Percentiles rank a stretch among this genome's conserved stretches.
phyloP scores from a whole-genome alignment of 495 filamentous ascomycete species.

The Tuber aestivum region DNA sequence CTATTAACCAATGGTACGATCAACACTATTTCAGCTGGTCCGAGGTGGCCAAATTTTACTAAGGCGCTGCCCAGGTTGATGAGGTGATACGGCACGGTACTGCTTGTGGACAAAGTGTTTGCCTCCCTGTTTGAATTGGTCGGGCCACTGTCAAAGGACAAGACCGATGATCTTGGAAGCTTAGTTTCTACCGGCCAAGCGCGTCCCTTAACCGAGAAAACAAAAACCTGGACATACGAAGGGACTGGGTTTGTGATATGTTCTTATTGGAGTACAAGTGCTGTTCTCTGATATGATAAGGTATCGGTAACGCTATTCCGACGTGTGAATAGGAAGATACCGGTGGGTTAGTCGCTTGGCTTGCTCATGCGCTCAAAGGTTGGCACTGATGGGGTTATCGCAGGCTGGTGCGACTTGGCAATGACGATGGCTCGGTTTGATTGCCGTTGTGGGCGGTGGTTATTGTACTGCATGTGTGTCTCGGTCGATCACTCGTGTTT shows the following conservation, averaged over 20 bases:
- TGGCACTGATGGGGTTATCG: not conserved
- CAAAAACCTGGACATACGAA: too few species aligned
- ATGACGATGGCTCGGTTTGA: not conserved
- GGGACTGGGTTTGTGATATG: too few species aligned
- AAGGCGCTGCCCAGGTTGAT: not conserved
- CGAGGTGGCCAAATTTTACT: not conserved
- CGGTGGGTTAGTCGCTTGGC: not conserved
- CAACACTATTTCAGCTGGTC: not conserved
- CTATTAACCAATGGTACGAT: not conserved
- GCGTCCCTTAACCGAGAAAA: not conserved
- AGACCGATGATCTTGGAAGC: not conserved
- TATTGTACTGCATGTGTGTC: not conserved
- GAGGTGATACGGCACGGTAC: too few species aligned
- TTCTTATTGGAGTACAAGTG: not conserved
- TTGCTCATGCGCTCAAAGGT: not conserved
- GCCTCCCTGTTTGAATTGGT: not conserved
- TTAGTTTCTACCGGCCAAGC: not conserved
- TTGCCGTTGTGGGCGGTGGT: not conserved
- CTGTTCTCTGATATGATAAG: not conserved
- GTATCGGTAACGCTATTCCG: not conserved
- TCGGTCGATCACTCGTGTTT: constrained; percentile 2
- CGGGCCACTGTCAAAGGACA: not conserved
- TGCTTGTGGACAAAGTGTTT: not conserved
- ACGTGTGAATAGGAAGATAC: not conserved
- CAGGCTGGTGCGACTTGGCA: not conserved